These are phyloP conservation scores for Nannizziopsis barbatae DNA, from an alignment of 2,329 filamentous ascomycete genomes.

Conservation along the genomic window DNA sequence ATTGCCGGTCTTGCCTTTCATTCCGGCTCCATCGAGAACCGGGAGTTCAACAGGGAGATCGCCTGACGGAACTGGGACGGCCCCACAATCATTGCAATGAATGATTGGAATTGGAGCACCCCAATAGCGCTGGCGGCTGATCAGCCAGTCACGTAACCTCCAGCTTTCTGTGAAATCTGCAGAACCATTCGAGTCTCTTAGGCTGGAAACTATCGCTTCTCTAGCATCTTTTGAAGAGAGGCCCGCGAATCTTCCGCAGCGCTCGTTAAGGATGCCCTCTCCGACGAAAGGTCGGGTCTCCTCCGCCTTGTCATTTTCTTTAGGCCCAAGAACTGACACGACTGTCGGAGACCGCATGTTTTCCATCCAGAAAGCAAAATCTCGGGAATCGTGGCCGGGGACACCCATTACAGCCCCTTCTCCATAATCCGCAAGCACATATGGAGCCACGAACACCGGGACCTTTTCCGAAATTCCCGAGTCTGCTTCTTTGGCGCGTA, in stretches of 20 bases:
- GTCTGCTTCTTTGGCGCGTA: conserved; percentile 46
- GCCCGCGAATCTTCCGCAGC: conserved; percentile 55
- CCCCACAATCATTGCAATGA: conserved; percentile 65
- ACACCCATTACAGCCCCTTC: conserved; percentile 88
- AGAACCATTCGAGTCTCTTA: conserved; percentile 42
- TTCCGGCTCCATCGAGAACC: conserved; percentile 55
- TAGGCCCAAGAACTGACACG: conserved; percentile 47
- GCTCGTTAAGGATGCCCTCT: conserved; percentile 55
- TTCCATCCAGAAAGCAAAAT: conserved; percentile 67
- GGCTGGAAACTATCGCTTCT: conserved; percentile 45
- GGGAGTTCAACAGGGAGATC: conserved; percentile 70
- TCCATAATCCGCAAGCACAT: conserved; percentile 75
- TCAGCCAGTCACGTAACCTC: conserved; percentile 78
- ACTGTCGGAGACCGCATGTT: conserved; percentile 53
- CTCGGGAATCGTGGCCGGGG: conserved; percentile 69
- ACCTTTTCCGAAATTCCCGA: conserved; percentile 35
- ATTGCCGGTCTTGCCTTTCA: conserved; percentile 60
- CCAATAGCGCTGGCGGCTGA: conserved; percentile 89
- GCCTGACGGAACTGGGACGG: conserved; percentile 64
- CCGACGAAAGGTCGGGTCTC: conserved; percentile 47
- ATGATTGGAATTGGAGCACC: conserved; percentile 81
- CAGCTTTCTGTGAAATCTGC: conserved; percentile 59
- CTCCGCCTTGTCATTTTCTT: background rate
- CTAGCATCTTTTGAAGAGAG: conserved; percentile 53
- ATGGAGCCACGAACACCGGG: conserved; percentile 71